Base-by-base conservation (phyloP, 1,139 yeast genomes). In the Yamadazyma songkhlaensis region DNA sequence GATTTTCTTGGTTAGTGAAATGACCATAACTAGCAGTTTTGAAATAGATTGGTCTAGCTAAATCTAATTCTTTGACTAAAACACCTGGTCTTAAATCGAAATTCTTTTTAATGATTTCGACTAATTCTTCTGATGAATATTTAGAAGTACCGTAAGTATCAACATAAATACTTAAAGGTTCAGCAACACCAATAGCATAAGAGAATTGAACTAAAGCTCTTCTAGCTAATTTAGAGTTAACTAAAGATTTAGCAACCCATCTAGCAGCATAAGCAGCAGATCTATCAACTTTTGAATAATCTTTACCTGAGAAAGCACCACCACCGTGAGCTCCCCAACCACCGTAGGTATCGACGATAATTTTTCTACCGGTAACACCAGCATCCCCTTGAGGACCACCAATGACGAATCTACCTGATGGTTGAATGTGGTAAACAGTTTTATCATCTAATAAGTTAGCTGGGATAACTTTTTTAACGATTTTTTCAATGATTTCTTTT, bases 241-340 rank as follows among this genome's bases (percentile, higher is more conserved):
- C 95, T 59, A 92, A 80, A 44, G 98, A 92, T 79, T 92, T 92
- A 67, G 98, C 98, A 57, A 92, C 97, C 98, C 98, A 94, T 79
- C 98, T 89, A 57, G 98, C 98, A 61, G 98, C 97, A 66, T 92
- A 92, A 53, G 98, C 98, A 63, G 98, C 99, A 52, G 98, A 92
- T 79, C 99, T 88, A 73, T 92, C 99, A 62, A 92, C 99, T 81
- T 92, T 92, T 66, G 97, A 88, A 86, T 88, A 92, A 73, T 92
- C 99, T 80, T 92, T 92, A 73, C 99, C 99, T 48, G 96, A 86
- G 89, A 94, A 92, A 51, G 98, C 98, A 81, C 99, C 99, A 79
- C 99, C 99, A 74, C 99, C 99, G 79, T 92, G 98, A 59, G 98
- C 97, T 73, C 98, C 97, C 94, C 98, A 94, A 59, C 99, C 98